phyloP scores from a whole-genome alignment of 1,139 yeast species.

The Saccharomyces hybrid region DNA sequence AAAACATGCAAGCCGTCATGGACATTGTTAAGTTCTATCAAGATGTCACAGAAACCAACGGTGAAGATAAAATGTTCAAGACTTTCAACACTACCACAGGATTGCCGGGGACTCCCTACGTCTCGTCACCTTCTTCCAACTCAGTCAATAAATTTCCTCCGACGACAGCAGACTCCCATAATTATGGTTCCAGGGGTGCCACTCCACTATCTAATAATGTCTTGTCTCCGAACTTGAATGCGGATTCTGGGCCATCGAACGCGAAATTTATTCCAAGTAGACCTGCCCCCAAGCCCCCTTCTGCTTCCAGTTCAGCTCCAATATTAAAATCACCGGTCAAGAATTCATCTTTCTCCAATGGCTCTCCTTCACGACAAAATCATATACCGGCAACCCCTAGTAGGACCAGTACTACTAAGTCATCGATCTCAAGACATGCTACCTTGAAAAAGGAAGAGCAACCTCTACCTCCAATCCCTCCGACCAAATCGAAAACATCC shows the following conservation, averaged over 20 bases:
- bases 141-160: slow-evolving; percentile 2
- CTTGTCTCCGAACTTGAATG: background rate
- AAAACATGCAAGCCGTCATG: slow-evolving; percentile 90
- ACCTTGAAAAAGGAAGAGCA: slow-evolving; percentile 10
- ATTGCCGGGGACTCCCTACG: background rate
- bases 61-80: slow-evolving; percentile 64
- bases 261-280: slow-evolving; percentile 55
- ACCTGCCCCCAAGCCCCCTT: slow-evolving; percentile 57
- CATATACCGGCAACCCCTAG: background rate
- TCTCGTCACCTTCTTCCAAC: background rate
- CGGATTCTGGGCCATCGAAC: slow-evolving; percentile 21
- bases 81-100: slow-evolving; percentile 43
- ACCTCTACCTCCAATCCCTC: slow-evolving; percentile 30
- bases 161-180: background rate
- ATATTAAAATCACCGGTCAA: slow-evolving; percentile 1
- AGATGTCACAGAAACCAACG: slow-evolving; percentile 50
- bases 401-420: background rate
- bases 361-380: background rate
- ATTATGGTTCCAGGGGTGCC: background rate
- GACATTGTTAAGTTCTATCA: slow-evolving; percentile 87
- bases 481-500: slow-evolving; percentile 6
- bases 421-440: slow-evolving; percentile 12
- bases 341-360: slow-evolving; percentile 3
- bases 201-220: background rate
- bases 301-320: slow-evolving; percentile 18